phyloP scores from a whole-genome alignment of 139 green algal genomes.

The Chlamydomonas asymmetrica region DNA sequence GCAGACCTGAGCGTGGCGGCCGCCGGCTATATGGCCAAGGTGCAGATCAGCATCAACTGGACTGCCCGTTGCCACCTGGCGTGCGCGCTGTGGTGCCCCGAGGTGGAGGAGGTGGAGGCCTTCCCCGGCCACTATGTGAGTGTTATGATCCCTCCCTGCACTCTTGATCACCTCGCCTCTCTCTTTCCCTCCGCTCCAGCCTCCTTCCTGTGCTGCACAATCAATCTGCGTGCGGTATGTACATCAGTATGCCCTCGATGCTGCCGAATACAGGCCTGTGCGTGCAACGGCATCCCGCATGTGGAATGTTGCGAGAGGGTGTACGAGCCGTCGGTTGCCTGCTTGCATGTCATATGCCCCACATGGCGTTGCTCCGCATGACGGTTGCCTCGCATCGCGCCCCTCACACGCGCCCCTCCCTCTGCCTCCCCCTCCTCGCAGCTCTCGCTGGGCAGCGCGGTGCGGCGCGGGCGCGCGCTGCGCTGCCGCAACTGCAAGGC shows the following conservation, averaged over 20 bases:
- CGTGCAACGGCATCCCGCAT: no score
- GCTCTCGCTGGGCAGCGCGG: slow-evolving; percentile 20
- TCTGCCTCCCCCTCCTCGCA: background rate
- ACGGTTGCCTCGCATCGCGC: background rate
- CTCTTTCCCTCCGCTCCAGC: no score
- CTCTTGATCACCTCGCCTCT: no score
- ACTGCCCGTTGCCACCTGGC: slow-evolving; percentile 24
- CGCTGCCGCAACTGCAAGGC: slow-evolving; percentile 19
- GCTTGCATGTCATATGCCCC: no score
- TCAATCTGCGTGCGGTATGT: background rate
- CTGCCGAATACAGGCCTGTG: background rate
- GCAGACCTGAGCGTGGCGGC: slow-evolving; percentile 5
- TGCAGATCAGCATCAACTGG: slow-evolving; percentile 27
- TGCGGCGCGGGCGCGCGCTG: slow-evolving; percentile 27
- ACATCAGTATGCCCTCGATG: background rate
- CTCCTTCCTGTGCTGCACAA: no score
- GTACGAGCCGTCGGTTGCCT: no score
- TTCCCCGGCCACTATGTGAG: slow-evolving; percentile 13
- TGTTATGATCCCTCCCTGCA: no score
- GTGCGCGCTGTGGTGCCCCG: slow-evolving; percentile 34
- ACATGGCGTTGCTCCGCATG: background rate
- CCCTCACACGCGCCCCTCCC: no score
- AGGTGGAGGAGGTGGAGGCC: slow-evolving; percentile 22
- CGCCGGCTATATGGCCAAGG: slow-evolving; percentile 9
- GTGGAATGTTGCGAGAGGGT: no score